These are phyloP conservation scores for Marchantia polymorpha DNA, from an alignment of 225 moss, liverwort and hornwort genomes.

Conservation along the genomic window DNA sequence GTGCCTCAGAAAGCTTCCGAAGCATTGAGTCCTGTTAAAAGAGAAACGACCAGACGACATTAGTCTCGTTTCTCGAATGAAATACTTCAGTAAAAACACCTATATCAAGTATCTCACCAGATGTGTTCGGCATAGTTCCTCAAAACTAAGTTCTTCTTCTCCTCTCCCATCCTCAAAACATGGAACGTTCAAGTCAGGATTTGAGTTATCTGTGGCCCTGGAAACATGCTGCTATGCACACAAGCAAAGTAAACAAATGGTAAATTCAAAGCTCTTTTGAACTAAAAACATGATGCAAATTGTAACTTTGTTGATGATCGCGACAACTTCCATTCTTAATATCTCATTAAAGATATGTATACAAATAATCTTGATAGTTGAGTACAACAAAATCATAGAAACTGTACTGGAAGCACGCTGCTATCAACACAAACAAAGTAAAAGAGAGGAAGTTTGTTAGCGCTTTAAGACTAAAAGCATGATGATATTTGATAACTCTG, in stretches of 20 bases:
- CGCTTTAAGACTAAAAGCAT: not conserved
- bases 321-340: too few relatives aligned
- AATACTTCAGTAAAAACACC: not conserved
- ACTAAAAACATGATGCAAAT: not conserved
- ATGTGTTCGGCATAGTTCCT: constrained; percentile 55
- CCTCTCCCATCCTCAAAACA: constrained; percentile 15
- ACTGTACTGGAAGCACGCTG: constrained; percentile 6
- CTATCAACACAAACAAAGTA: constrained; percentile 1
- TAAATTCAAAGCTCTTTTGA: not conserved
- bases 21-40: constrained; percentile 46
- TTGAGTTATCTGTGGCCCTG: not conserved
- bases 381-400: not conserved
- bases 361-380: too few relatives aligned
- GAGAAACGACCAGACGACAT: not conserved
- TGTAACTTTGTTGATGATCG: too few relatives aligned
- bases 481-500: not conserved
- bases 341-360: too few relatives aligned
- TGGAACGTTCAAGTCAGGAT: constrained; percentile 14
- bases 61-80: not conserved
- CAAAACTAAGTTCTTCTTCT: constrained; percentile 40
- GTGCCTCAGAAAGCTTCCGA: constrained; percentile 42
- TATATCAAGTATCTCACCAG: constrained; percentile 27
- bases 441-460: not conserved
- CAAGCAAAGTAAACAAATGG: not conserved
- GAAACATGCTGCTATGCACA: constrained; percentile 18